phyloP scores from a whole-genome alignment of 2,329 filamentous ascomycete genomes.

The Cladophialophora chaetospira region DNA sequence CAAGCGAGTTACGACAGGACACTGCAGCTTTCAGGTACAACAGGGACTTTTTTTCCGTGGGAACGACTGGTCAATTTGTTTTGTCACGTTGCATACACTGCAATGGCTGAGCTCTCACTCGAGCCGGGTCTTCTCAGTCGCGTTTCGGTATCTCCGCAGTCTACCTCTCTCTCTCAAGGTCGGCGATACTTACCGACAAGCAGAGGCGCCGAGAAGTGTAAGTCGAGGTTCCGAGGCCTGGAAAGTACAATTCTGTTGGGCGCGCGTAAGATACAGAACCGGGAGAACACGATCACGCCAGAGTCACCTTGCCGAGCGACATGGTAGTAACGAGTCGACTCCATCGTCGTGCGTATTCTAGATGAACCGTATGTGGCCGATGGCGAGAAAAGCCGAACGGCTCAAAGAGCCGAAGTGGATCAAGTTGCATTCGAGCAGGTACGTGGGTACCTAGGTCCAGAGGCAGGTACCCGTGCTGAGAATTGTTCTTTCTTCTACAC shows the following conservation, averaged over 20 bases:
- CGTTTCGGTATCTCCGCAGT: no score
- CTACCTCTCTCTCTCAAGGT: no score
- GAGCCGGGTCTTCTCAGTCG: no score
- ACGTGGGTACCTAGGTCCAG: not conserved
- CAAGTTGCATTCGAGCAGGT: not conserved
- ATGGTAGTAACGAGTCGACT: slow-evolving; percentile 1
- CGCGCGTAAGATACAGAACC: slow-evolving; percentile 22
- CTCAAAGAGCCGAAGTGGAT: not conserved
- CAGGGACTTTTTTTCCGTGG: no score
- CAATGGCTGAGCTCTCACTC: no score
- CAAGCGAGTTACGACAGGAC: slow-evolving; percentile 19
- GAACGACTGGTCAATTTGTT: no score
- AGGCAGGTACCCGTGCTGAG: slow-evolving; percentile 3
- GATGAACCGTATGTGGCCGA: slow-evolving; percentile 1
- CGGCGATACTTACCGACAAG: not conserved
- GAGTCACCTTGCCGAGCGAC: not conserved
- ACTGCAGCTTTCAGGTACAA: not conserved
- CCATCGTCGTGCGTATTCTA: slow-evolving; percentile 4
- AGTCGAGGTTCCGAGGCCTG: not conserved
- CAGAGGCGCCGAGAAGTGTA: not conserved
- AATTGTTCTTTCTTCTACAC: slow-evolving; percentile 5
- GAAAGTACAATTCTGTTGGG: slow-evolving; percentile 13
- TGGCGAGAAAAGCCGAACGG: not conserved
- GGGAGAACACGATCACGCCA: slow-evolving; percentile 3
- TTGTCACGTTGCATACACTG: no score